Evolutionary conservation across 177 flowering plant genomes (phyloP), one percentile per base, ranked within the genome.

Genomic region (Tripterygium wilfordii): DNA sequence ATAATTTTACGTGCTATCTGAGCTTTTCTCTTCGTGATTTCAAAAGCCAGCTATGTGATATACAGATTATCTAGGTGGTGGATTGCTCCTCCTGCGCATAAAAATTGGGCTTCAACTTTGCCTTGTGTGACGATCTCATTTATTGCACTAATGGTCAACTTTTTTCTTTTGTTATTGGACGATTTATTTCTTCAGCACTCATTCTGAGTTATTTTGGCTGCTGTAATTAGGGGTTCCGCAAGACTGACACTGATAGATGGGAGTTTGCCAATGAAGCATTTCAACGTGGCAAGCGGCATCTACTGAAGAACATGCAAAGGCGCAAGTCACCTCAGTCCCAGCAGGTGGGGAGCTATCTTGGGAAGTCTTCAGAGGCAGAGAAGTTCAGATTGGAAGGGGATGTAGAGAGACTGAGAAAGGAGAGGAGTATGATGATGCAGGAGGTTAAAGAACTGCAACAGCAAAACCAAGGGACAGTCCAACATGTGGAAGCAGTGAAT

Each of bases 211-310:
- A 14, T 13, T 46, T 53, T 25, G 46, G 36, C 7, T 56, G 15
- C 16, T 63, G 37, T 41, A 41, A 62, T 61, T 82, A 91, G 98
- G 92, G 98, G 4, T 91, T 91, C 49, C 95, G 94, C 45, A 92
- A 92, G 75, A 57, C 82, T 57, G 87, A 80, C 47, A 42, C 85
- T 27, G 96, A 85, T 27, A 72, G 64, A 49, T 92, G 94, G 96
- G 96, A 86, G 62, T 92, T 92, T 58, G 85, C 88, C 0, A 80
- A 79, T 49, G 90, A 86, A 57, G 69, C 69, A 36, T 92, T 92
- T 38, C 50, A 65, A 27, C 67, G 69, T 36, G 98, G 96, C 48
- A 68, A 72, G 54, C 80, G 54, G 58, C 81, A 80, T 57, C 66
- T 88, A 42, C 53, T 92, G 76, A 88, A 71, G 66, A 78, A 70